Percentiles rank a stretch among this genome's conserved stretches.
Evolutionary conservation across 345 rosid genomes (phyloP).

Genomic region (Carallia pectinifolia): DNA sequence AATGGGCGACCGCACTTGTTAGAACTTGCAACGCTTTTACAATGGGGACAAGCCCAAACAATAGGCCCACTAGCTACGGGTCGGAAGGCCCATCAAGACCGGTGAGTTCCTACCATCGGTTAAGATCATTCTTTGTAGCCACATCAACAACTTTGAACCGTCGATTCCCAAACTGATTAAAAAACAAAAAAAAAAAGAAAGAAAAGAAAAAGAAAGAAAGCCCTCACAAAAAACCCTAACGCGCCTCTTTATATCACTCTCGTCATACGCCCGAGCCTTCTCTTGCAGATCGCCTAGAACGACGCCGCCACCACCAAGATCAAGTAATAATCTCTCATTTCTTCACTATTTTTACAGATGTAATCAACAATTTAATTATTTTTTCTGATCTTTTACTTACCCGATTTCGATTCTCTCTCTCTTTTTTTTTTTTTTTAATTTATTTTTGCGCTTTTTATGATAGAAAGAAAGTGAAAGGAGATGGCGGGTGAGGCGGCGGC

Average conservation of each 20-base stretch:
- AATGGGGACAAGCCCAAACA: no score
- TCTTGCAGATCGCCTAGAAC: not conserved
- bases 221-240: not conserved
- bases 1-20: no score
- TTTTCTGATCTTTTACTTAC: not conserved
- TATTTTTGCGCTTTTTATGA: no score
- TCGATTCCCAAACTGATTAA: not conserved
- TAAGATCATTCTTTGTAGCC: no score
- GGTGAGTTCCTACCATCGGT: no score
- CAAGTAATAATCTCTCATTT: not conserved
- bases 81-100: no score
- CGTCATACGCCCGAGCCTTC: not conserved
- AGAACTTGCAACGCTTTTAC: no score
- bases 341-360: not conserved
- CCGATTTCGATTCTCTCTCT: not conserved
- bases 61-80: no score
- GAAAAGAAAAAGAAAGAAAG: no score
- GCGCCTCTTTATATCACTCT: not conserved
- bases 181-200: not conserved
- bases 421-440: no score
- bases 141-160: not conserved
- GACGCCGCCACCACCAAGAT: not conserved
- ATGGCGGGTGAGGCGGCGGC: constrained; percentile 47
- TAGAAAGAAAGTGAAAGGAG: constrained; percentile 1
- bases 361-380: not conserved